Percentiles rank a stretch among this genome's conserved stretches.
These are phyloP conservation scores for Plantago coronopus DNA, from an alignment of 305 asterid genomes.

Conservation along the genomic window DNA sequence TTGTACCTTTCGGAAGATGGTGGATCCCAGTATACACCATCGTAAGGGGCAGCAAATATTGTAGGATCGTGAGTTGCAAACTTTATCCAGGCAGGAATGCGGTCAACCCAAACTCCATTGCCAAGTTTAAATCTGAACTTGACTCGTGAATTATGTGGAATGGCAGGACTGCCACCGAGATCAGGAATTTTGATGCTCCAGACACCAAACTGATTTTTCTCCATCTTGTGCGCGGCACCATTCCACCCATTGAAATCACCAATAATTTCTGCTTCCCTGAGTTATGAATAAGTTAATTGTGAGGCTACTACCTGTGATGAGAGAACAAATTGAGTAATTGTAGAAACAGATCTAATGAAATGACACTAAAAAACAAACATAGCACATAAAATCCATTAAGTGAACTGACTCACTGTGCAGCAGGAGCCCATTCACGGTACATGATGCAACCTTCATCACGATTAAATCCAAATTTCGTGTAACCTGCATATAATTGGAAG, in stretches of 20 bases:
- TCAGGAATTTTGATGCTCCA: conserved; percentile 88
- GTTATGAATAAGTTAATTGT: conserved; percentile 25
- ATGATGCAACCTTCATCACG: conserved; percentile 67
- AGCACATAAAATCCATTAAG: conserved; percentile 7
- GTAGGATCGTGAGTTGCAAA: conserved; percentile 78
- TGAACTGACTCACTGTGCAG: conserved; percentile 73
- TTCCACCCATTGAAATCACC: conserved; percentile 98
- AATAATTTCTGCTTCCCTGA: conserved; percentile 87
- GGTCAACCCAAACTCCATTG: conserved; percentile 75
- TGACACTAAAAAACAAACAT: conserved; percentile 4
- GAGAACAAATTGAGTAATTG: conserved; percentile 18
- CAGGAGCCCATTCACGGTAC: conserved; percentile 96
- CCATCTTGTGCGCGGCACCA: conserved; percentile 81
- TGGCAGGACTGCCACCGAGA: conserved; percentile 57
- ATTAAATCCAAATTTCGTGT: conserved; percentile 71
- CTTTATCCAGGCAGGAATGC: conserved; percentile 94
- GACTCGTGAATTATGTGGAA: conserved; percentile 78
- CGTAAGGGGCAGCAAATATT: conserved; percentile 89
- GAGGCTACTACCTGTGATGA: conserved; percentile 25
- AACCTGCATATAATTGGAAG: conserved; percentile 47
- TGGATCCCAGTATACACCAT: conserved; percentile 97
- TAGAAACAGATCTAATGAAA: conserved; percentile 14
- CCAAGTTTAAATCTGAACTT: conserved; percentile 79
- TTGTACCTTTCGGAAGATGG: conserved; percentile 77
- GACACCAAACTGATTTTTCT: conserved; percentile 76